Evolutionary conservation across 768 basidiomycete genomes (phyloP).

Genomic region (Termitomyces sp.): DNA sequence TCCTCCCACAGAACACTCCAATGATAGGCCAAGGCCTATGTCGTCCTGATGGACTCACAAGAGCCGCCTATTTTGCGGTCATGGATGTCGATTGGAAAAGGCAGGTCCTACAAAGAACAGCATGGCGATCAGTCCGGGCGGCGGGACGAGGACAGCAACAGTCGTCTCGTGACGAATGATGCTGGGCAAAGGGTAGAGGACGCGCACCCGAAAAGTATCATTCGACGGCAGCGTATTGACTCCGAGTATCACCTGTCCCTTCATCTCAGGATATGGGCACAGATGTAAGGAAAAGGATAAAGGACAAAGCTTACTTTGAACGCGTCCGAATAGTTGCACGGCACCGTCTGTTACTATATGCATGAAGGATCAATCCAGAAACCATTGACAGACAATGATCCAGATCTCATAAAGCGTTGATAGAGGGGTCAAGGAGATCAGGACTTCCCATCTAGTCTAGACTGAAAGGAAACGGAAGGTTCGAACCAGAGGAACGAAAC

Average conservation of each 20-base stretch:
- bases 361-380: not conserved
- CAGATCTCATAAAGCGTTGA: not conserved
- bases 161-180: slow-evolving; percentile 4
- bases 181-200: slow-evolving; percentile 8
- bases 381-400: not conserved
- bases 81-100: not conserved
- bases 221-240: not conserved
- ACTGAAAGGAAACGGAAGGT: slow-evolving; percentile 3
- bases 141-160: not conserved
- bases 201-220: slow-evolving; percentile 1
- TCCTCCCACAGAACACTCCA: slow-evolving; percentile 6
- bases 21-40: not conserved
- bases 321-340: not conserved
- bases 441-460: not conserved
- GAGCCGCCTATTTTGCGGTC: not conserved
- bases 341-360: not conserved
- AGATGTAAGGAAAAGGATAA: not conserved
- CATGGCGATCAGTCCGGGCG: not conserved
- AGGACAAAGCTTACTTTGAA: slow-evolving; percentile 2
- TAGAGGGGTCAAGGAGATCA: not conserved
- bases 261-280: not conserved
- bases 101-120: slow-evolving; percentile 2
- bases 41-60: slow-evolving; percentile 1
- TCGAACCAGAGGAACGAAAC: not conserved
- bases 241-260: slow-evolving; percentile 2